Base-by-base conservation (phyloP, 768 basidiomycete genomes). In the Pleurotus tuoliensis region DNA sequence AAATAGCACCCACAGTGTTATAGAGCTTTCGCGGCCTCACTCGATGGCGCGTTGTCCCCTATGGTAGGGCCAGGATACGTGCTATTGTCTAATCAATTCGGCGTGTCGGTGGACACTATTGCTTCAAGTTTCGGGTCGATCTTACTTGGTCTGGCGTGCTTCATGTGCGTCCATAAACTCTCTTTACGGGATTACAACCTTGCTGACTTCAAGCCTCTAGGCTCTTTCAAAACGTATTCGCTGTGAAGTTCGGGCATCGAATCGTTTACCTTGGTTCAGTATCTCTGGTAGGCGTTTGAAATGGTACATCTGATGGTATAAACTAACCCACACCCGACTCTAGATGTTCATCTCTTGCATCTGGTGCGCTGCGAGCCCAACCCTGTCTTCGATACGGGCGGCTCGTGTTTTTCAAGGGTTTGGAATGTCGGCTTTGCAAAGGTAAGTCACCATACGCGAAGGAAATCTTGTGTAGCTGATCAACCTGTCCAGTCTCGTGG, bases 331-430 rank as follows among this genome's bases (percentile, higher is more conserved):
- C 30, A 27, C 8, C 18, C 13, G 15, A 15, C 11, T 34, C 1
- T 18, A 76, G 75, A 76, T 77, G 73, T 76, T 78, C 59, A 64
- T 76, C 15, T 70, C 72, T 6, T 75, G 75, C 50, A 75, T 77
- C 41, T 77, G 77, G 76, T 74, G 71, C 57, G 77, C 74, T 6
- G 64, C 70, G 6, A 75, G 74, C 56, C 75, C 76, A 15, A 73
- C 67, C 24, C 67, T 78, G 34, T 58, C 69, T 0, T 77, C 76
- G 2, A 75, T 79, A 44, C 66, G 67, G 16, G 76, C 73, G 3
- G 73, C 76, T 7, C 69, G 77, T 15, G 67, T 74, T 9, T 78
- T 78, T 62, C 76, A 78, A 63, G 77, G 77, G 4, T 73, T 76
- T 61, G 76, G 75, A 30, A 76, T 75, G 75, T 76, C 74, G 1